Evolutionary conservation across 2,329 filamentous ascomycete genomes (phyloP), one percentile per base, ranked within the genome.

Genomic region (Fusarium beomiforme): DNA sequence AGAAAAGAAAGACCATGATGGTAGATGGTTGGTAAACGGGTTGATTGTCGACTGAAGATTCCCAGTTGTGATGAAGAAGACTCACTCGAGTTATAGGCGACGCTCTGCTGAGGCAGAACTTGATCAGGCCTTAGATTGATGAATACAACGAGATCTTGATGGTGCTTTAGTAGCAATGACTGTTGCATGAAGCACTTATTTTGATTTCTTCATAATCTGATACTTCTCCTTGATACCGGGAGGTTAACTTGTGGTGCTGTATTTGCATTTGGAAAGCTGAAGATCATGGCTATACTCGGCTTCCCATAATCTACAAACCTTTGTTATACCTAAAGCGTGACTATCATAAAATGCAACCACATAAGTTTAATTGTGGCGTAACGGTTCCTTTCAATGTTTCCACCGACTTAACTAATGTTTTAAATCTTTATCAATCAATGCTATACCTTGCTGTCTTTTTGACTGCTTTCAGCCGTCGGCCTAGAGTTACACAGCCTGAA

Each of bases 21-120:
- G 70, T 58, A 56, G 70, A 57, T 65, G 70, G 59, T 59, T 73
- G 64, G 67, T 71, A 69, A 64, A 69, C 56, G 72, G 72, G 71
- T 72, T 74, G 66, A 70, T 68, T 64, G 72, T 76, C 70, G 72
- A 76, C 74, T 72, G 74, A 75, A 74, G 72, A 76, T 75, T 74
- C 68, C 63, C 64, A 50, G 62, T 74, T 69, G 68, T 59, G 72
- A 76, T 75, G 72, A 75, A 75, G 70, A 76, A 76, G 72, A 76
- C 70, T 64, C 68, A 64, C 70, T 75, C 69, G 67, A 73, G 69
- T 66, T 72, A 70, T 72, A 41, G 69, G 64, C 69, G 59, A 66
- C 36, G 47, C 58, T 59, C 64, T 72, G 59, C 56, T 60, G 9
- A 57, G 37, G 51, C 64, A 69, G 64, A 71, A 62, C 59, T 70